Percentiles rank a stretch among this genome's conserved stretches.
Evolutionary conservation across 106 monocot genomes (phyloP).

Genomic region (Dendrobium officinale): DNA sequence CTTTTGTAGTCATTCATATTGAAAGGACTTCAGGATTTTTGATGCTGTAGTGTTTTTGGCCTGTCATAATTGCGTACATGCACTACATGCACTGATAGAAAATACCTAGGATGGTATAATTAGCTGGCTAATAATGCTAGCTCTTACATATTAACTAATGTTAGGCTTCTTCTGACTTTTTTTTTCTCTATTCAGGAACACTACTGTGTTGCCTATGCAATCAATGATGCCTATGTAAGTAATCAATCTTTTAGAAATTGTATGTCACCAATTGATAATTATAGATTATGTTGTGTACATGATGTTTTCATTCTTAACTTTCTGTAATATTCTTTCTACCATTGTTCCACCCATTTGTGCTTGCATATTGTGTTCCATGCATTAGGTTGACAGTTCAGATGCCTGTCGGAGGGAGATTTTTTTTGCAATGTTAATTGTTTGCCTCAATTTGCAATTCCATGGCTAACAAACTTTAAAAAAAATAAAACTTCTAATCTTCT

Average conservation of each 20-base stretch:
- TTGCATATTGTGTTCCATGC: not conserved
- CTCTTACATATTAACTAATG: not conserved
- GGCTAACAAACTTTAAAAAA: no score
- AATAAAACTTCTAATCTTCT: not conserved
- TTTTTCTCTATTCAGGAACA: conserved; percentile 61
- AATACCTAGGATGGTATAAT: not conserved
- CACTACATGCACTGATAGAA: not conserved
- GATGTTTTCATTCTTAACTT: not conserved
- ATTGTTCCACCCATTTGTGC: not conserved
- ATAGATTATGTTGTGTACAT: not conserved
- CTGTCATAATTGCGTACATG: not conserved
- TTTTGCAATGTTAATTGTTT: no score
- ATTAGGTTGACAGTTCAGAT: no score
- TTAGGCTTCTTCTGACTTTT: conserved; percentile 1
- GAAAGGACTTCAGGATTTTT: not conserved
- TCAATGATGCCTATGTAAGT: conserved; percentile 85
- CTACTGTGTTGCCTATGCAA: conserved; percentile 80
- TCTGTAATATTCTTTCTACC: not conserved
- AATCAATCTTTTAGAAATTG: not conserved
- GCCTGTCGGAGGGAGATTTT: no score
- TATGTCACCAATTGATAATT: not conserved
- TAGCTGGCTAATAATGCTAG: not conserved
- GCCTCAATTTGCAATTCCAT: no score
- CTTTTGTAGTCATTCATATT: not conserved
- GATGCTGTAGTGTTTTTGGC: not conserved